These are phyloP conservation scores for Teunomyces lycoperdinae DNA, from an alignment of 805 yeast genomes.

Conservation along the genomic window DNA sequence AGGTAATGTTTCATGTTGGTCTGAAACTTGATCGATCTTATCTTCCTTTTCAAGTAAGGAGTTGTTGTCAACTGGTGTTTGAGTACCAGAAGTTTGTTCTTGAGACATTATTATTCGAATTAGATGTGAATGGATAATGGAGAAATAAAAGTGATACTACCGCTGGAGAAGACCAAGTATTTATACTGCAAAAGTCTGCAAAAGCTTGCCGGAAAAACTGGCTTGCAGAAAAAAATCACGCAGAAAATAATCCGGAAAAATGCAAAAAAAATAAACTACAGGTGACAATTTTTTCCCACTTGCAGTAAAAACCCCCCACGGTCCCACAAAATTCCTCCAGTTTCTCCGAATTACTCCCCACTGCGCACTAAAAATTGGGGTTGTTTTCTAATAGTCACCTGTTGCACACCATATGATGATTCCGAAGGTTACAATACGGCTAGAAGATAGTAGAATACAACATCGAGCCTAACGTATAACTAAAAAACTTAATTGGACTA, in stretches of 20 bases:
- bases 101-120: conserved; percentile 18
- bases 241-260: conserved; percentile 3
- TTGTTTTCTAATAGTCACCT: not conserved
- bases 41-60: conserved; percentile 24
- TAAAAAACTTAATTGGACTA: not conserved
- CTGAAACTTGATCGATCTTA: conserved; percentile 9
- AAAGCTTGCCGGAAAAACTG: conserved; percentile 2
- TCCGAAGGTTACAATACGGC: not conserved
- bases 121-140: not conserved
- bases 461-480: not conserved
- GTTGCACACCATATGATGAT: conserved; percentile 2
- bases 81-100: conserved; percentile 26
- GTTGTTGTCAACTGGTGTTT: conserved; percentile 30
- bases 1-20: conserved; percentile 8
- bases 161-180: not conserved
- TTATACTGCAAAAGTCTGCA: conserved; percentile 5
- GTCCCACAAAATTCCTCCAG: conserved; percentile 8
- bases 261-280: not conserved
- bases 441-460: not conserved
- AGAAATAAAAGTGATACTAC: not conserved
- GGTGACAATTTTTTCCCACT: not conserved
- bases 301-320: not conserved
- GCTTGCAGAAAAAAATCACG: not conserved
- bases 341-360: conserved; percentile 7
- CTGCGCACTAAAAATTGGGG: not conserved